Base-by-base conservation (phyloP, 495 filamentous ascomycete species). In the Penicillium fimorum region DNA sequence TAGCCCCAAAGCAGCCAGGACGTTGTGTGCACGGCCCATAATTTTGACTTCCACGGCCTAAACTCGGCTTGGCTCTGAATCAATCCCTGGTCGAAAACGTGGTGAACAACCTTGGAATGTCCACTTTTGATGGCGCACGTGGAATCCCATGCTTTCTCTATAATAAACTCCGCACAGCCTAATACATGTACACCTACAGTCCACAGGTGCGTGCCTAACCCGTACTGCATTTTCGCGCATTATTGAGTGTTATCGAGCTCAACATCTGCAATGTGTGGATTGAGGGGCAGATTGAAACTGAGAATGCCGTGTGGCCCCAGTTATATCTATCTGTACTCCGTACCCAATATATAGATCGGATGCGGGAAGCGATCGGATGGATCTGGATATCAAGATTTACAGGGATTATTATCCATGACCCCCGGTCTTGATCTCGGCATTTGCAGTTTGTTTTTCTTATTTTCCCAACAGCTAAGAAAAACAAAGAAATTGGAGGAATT, bases 31-130 rank as follows among this genome's bases (percentile, higher is more conserved):
- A 53, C 50, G 50, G 50, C 18, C 30, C 41, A 53, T 10, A 0
- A 41, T 49, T 49, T 22, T 22, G 47, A 37, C 32, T 24, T 35
- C 15, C 30, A 18, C 33, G 48, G 49, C 37, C 37, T 24, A 51
- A 41, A 40, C 49, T 40, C 48, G 48, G 48, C 48, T 50, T 25
- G 35, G 24, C 40, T 27, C 24, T 22, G 35, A 40, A 37, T 52
- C 49, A 42, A 20, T 33, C 18, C 30, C 30, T 17, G 12, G 1
- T 12, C 25, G n/a, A 49, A 49, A 49, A 49, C 33, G 13, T 37
- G 13, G 33, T n/a, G 0, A 6, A n/a, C n/a, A n/a, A n/a, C n/a
- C n/a, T n/a, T n/a, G n/a, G n/a, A 37, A 37, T 47, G 15, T 35
- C 47, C 47, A 49, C 29, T 49, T 35, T 18, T 22, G 13, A 8